These are phyloP conservation scores for Fraxinus excelsior DNA, from an alignment of 257 asterid genomes.

Conservation along the genomic window DNA sequence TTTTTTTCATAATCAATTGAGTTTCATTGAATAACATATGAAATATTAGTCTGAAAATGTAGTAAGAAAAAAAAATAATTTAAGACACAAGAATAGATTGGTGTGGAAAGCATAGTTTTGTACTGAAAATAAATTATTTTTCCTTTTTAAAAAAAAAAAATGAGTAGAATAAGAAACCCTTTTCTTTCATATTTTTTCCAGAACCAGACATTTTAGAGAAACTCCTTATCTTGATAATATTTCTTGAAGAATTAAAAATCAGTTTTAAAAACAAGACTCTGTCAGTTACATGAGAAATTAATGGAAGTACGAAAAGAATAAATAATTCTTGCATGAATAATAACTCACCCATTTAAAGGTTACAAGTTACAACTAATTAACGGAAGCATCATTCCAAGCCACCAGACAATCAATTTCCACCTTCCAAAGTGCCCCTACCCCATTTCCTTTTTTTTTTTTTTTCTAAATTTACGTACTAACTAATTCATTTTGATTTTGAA, in stretches of 20 bases:
- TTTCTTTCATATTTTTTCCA: neutral
- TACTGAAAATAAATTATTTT: too few relatives aligned
- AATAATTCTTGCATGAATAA: neutral
- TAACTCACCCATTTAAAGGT: constrained; percentile 20
- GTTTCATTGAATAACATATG: too few relatives aligned
- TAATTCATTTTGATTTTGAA: too few relatives aligned
- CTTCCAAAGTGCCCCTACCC: constrained; percentile 1
- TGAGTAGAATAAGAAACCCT: too few relatives aligned
- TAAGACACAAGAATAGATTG: neutral
- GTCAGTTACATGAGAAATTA: neutral
- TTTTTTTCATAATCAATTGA: too few relatives aligned
- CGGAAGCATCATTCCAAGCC: constrained; percentile 15
- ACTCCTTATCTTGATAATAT: neutral
- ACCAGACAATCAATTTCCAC: constrained; percentile 15
- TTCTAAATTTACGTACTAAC: neutral
- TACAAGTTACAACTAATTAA: constrained; percentile 11
- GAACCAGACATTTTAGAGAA: neutral
- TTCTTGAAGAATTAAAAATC: neutral
- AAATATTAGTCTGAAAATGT: neutral
- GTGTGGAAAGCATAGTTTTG: neutral
- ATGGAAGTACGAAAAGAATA: neutral
- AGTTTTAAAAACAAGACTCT: neutral
- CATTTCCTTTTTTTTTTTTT: constrained; percentile 23
- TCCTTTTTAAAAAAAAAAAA: too few relatives aligned
- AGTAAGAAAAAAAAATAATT: too few relatives aligned